Evolutionary conservation across 345 rosid genomes (phyloP), one percentile per base, ranked within the genome.

Genomic region (rapeseed (Brassica napus)): DNA sequence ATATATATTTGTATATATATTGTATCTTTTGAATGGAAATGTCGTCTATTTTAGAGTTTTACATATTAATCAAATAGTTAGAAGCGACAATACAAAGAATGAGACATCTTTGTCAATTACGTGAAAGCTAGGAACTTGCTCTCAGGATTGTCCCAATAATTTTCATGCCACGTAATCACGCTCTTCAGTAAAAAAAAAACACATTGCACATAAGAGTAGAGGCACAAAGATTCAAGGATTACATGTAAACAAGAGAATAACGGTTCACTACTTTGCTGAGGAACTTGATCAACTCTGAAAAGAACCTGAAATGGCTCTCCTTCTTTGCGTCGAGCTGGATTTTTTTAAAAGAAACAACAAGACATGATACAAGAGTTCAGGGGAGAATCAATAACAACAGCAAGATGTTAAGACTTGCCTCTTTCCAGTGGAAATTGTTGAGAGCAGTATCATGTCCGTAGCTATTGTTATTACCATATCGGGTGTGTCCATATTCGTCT

Each of bases 71-170:
- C 7, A 47, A 47, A 47, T 47, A 57, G 61, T 57, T 57, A 57
- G 61, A 57, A 18, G 12, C 61, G 26, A 23, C 1, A 21, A 8
- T 8, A 8, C 6, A 58, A 35, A 58, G 61, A 55, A 16, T 58
- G 30, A 58, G 62, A 58, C 6, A 58, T 58, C 62, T 58, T 8
- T 18, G 18, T 58, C 6, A 28, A 91, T 84, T 86, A 95, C 97
- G 97, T 95, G 78, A 92, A 95, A 60, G 97, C 98, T 32, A 92
- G 91, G 85, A 95, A 95, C 87, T 86, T 95, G 93, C 97, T 92
- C 35, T 91, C 94, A 10, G 79, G 76, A 63, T 92, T 91, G 73
- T 84, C 89, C 97, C 98, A 95, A 84, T 91, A 84, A 81, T 88
- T 89, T 86, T 95, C 98, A 74, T 92, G 98, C 98, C 99, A 92